phyloP scores from a whole-genome alignment of 116 monocot genomes.

The Posidonia oceanica region DNA sequence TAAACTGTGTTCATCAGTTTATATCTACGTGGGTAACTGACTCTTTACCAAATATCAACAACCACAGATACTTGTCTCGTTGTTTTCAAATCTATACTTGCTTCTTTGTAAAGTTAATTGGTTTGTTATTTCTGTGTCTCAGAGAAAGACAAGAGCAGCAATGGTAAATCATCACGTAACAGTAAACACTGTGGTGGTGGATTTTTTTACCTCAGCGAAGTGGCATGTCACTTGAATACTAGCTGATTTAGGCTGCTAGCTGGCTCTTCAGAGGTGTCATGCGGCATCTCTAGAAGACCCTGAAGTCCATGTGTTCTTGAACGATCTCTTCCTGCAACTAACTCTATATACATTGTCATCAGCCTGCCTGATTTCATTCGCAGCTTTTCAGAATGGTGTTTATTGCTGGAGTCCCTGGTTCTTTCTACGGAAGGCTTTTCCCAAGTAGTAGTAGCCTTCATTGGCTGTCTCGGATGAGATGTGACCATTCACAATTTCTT shows the following conservation, averaged over 20 bases:
- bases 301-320: slow-evolving; percentile 52
- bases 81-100: not conserved
- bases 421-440: slow-evolving; percentile 72
- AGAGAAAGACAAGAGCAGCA: slow-evolving; percentile 17
- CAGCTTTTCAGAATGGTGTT: slow-evolving; percentile 22
- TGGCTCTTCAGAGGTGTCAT: slow-evolving; percentile 27
- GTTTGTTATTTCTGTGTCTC: not conserved
- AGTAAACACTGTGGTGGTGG: slow-evolving; percentile 9
- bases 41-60: not conserved
- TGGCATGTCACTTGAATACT: slow-evolving; percentile 18
- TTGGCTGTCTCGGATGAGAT: slow-evolving; percentile 64
- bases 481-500: too few species aligned
- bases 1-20: too few species aligned
- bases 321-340: slow-evolving; percentile 63
- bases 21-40: too few species aligned
- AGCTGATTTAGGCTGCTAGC: slow-evolving; percentile 58
- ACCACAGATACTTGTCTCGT: not conserved
- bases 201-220: slow-evolving; percentile 10
- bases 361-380: slow-evolving; percentile 23
- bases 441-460: slow-evolving; percentile 53
- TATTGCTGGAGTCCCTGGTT: slow-evolving; percentile 48
- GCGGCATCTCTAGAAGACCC: slow-evolving; percentile 11
- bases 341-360: slow-evolving; percentile 56
- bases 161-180: slow-evolving; percentile 18
- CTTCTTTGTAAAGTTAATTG: not conserved